Evolutionary conservation across 352 stramenopile genomes (phyloP), one percentile per base, ranked within the genome.

Genomic region (Aphanomyces astaci): DNA sequence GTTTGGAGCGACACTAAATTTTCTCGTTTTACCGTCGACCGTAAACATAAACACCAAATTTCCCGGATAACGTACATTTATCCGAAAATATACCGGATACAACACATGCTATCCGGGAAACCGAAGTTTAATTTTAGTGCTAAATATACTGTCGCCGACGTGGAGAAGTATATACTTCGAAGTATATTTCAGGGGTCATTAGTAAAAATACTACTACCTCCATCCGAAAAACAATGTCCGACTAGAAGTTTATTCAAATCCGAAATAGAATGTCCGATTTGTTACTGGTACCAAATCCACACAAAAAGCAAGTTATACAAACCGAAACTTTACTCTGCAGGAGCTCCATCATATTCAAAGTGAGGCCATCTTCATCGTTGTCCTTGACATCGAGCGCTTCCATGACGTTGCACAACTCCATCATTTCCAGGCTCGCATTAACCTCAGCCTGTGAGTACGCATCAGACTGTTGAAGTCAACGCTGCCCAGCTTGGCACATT

Each of bases 141-240:
- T n/a, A n/a, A n/a, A n/a, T n/a, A n/a, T n/a, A n/a, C n/a, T n/a
- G n/a, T n/a, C n/a, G n/a, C n/a, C n/a, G n/a, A n/a, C n/a, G n/a
- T n/a, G n/a, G n/a, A n/a, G n/a, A n/a, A n/a, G n/a, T n/a, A n/a
- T n/a, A n/a, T n/a, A n/a, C n/a, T n/a, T n/a, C n/a, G n/a, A n/a
- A n/a, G n/a, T n/a, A n/a, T n/a, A n/a, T n/a, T n/a, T n/a, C n/a
- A n/a, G n/a, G n/a, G n/a, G n/a, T n/a, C n/a, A n/a, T n/a, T n/a
- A n/a, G n/a, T n/a, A n/a, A n/a, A n/a, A n/a, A n/a, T 43, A 43
- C 36, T 43, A 24, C 45, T 53, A 53, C 45, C 45, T 53, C 45
- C 45, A 53, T 53, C 45, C 45, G 45, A 53, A 53, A 53, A 53
- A 53, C 9, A 53, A 53, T 53, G 45, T 53, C 45, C 45, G 45